Evolutionary conservation across 306 rosid species (phyloP).

Genomic region (Casuarina equisetifolia): DNA sequence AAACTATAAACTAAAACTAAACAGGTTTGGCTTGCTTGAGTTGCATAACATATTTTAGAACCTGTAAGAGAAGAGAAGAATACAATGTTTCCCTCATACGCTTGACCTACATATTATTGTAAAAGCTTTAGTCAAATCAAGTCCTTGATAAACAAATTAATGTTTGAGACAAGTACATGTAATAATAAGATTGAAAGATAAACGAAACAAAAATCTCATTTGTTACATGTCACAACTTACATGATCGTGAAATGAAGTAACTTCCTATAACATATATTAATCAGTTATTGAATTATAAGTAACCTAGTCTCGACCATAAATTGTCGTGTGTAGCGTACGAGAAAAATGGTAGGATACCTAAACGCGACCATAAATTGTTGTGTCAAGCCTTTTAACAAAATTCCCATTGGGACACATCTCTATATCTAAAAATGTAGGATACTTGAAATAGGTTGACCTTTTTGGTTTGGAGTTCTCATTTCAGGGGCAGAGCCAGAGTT

Average conservation of each 20-base stretch:
- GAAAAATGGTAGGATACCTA: background rate
- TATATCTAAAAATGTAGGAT: too few species aligned
- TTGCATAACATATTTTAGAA: constrained; percentile 27
- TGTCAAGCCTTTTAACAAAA: too few species aligned
- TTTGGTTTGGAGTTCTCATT: too few species aligned
- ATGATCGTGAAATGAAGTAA: background rate
- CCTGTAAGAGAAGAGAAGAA: constrained; percentile 91
- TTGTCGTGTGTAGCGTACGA: background rate
- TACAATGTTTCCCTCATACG: constrained; percentile 91
- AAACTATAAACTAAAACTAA: constrained; percentile 21
- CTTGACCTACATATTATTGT: constrained; percentile 68
- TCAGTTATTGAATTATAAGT: background rate
- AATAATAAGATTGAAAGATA: background rate
- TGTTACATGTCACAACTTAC: background rate
- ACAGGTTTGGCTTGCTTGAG: constrained; percentile 20
- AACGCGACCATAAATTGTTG: too few species aligned
- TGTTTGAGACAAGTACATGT: constrained; percentile 6
- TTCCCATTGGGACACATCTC: background rate
- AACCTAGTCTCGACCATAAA: too few species aligned
- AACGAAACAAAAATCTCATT: background rate
- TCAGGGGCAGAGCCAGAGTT: too few species aligned
- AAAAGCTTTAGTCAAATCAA: constrained; percentile 22
- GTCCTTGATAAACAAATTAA: background rate
- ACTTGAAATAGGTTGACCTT: too few species aligned
- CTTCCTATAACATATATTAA: background rate